phyloP scores from a whole-genome alignment of 192 early-diverging fungal genomes.

The Allomyces arbusculus region DNA sequence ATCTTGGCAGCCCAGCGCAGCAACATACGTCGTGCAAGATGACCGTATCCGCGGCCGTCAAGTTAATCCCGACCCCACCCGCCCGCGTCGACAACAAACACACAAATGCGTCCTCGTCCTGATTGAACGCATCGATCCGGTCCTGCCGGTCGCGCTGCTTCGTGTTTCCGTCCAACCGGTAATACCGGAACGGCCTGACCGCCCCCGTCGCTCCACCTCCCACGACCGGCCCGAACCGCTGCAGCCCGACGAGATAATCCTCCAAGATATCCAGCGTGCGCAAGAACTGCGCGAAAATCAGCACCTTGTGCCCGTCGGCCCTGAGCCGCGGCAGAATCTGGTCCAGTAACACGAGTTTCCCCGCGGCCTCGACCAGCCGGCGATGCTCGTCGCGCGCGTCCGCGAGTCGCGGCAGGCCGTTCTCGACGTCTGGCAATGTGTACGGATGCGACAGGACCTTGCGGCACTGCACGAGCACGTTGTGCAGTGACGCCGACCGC shows the following conservation, averaged over 20 bases:
- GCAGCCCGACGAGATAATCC: too few species aligned
- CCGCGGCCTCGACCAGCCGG: slow-evolving; percentile 37
- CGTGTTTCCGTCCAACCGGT: slow-evolving; percentile 34
- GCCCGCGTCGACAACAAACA: slow-evolving; percentile 53
- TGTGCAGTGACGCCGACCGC: slow-evolving; percentile 7
- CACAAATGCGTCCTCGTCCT: slow-evolving; percentile 31
- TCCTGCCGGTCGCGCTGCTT: slow-evolving; percentile 21
- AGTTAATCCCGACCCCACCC: slow-evolving; percentile 53
- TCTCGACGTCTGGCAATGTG: too few species aligned
- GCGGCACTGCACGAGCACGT: slow-evolving; percentile 43
- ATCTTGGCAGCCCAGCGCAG: too few species aligned
- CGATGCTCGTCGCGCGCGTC: slow-evolving; percentile 7
- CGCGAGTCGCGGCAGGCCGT: too few species aligned
- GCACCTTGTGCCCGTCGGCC: slow-evolving; percentile 32
- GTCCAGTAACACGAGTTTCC: slow-evolving; percentile 40
- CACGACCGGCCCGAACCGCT: too few species aligned
- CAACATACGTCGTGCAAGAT: slow-evolving; percentile 39
- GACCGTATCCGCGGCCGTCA: slow-evolving; percentile 50
- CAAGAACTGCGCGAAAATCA: slow-evolving; percentile 80
- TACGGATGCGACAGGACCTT: slow-evolving; percentile 52
- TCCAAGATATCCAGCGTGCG: slow-evolving; percentile 53
- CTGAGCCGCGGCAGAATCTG: slow-evolving; percentile 45
- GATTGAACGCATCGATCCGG: slow-evolving; percentile 44
- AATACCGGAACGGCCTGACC: not conserved
- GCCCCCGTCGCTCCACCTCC: too few species aligned